Evolutionary conservation across 805 yeast genomes (phyloP), one percentile per base, ranked within the genome.

Genomic region (Candida alai): DNA sequence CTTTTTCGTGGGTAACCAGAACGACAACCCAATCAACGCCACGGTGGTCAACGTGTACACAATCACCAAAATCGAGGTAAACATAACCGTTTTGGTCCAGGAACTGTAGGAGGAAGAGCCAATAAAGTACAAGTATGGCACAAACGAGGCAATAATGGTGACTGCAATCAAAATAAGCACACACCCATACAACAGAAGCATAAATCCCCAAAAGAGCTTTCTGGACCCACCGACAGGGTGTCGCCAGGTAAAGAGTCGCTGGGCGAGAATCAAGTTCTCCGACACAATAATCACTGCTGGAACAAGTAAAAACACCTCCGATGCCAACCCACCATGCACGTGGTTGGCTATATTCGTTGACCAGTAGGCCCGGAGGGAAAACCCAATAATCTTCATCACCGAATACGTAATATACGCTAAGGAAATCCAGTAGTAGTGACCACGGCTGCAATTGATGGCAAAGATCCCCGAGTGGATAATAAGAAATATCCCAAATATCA

Each of bases 171-270:
- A 66, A 6, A 73, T 76, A 19, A 65, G 35, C 18, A 83, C 86
- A 28, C 78, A 42, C 5, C 56, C 42, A 47, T 82, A 82, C 27
- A 78, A 45, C 3, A 52, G 23, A 32, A 68, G 49, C 80, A 82
- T 73, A 19, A 58, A 35, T 25, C 44, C 39, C 72, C 77, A 74
- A 45, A 81, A 75, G 20, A 62, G 39, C 37, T 56, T 59, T 20
- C 70, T 53, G 17, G 74, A 67, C 28, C 88, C 89, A 13, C 78
- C 69, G 25, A 74, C 77, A 10, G 90, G 89, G 52, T 83, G 88
- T 52, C 80, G 67, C 84, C 87, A 80, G 4, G 84, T 79, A 56
- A 80, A 80, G 20, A 82, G 61, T 56, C 89, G 73, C 54, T 81
- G 87, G 4, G 85, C 85, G 30, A 82, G 56, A 14, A 80, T 70